These are phyloP conservation scores for Oenanthe sinensis DNA, from an alignment of 129 eudicot species.

Conservation along the genomic window DNA sequence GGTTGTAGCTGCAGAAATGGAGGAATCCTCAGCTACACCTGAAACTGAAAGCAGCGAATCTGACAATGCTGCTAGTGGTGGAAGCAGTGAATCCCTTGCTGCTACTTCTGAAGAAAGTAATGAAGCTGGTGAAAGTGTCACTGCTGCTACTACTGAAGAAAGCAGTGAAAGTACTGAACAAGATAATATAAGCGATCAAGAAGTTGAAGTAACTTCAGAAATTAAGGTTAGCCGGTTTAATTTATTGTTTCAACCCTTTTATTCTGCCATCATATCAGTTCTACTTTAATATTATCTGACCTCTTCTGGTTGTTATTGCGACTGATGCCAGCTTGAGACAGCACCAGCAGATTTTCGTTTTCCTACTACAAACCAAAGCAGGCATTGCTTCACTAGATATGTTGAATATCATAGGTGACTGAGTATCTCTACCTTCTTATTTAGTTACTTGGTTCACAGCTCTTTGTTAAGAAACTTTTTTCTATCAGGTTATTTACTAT, in stretches of 20 bases:
- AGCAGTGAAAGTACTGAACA: slow-evolving; percentile 43
- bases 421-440: neutral
- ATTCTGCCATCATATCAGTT: neutral
- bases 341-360: slow-evolving; percentile 85
- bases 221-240: slow-evolving; percentile 52
- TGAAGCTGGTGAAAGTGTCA: slow-evolving; percentile 23
- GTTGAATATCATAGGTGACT: slow-evolving; percentile 84
- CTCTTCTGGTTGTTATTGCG: neutral
- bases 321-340: slow-evolving; percentile 64
- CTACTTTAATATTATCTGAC: neutral
- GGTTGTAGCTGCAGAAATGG: slow-evolving; percentile 29
- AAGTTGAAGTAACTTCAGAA: slow-evolving; percentile 55
- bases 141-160: slow-evolving; percentile 40
- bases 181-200: slow-evolving; percentile 31
- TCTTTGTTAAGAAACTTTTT: neutral
- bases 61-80: slow-evolving; percentile 18
- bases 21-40: slow-evolving; percentile 34
- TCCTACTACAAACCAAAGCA: slow-evolving; percentile 89
- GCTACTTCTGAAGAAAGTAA: slow-evolving; percentile 24
- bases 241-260: neutral
- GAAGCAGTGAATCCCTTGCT: neutral
- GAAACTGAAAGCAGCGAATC: slow-evolving; percentile 30
- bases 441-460: neutral
- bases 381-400: slow-evolving; percentile 95
- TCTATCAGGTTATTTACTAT: neutral